Evolutionary conservation across 1,284 basidiomycete species (phyloP), one percentile per base, ranked within the genome.

Genomic region (Irpex lacteus): DNA sequence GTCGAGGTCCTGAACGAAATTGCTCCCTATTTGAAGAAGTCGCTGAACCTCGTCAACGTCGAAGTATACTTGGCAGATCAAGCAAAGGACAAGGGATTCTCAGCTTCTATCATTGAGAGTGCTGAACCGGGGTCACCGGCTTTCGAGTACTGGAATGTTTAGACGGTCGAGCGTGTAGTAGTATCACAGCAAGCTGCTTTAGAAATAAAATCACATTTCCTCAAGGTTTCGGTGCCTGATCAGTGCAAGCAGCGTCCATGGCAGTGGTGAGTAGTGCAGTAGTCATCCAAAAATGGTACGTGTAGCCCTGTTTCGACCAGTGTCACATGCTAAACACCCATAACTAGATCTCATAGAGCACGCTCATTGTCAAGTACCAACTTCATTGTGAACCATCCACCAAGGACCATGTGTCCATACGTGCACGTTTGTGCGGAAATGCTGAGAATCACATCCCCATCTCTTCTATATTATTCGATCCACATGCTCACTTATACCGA

Each of bases 71-170:
- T 85, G 19, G 88, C 89, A n/a, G 87, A 92, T 60, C 90, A 95
- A 32, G 91, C 89, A 3, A 76, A 81, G 70, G 78, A 81, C 54
- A 83, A 83, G 68, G 88, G 88, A 0, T 90, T 86, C 73, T 88
- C 85, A 18, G 83, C 83, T 69, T 78, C 73, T 66, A 89, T 94
- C 69, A 87, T 96, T 60, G 96, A 97, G 69, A 80, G 80, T 13
- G 91, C 95, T 32, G 95, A 98, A 78, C 97, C 97, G 18, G 96
- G 94, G 19, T 83, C 80, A 44, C 95, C 96, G 49, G 89, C 88
- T 9, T 90, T 95, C 70, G 91, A 95, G 74, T 96, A 94, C 78
- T 88, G 88, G 68, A 91, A 92, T 75, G 86, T 89, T 49, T 78
- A 44, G 15, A 11, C 11, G 11, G 40, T 44, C 8, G 40, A 44